phyloP scores from a whole-genome alignment of 805 yeast genomes.

The Wickerhamomyces rabaulensis region DNA sequence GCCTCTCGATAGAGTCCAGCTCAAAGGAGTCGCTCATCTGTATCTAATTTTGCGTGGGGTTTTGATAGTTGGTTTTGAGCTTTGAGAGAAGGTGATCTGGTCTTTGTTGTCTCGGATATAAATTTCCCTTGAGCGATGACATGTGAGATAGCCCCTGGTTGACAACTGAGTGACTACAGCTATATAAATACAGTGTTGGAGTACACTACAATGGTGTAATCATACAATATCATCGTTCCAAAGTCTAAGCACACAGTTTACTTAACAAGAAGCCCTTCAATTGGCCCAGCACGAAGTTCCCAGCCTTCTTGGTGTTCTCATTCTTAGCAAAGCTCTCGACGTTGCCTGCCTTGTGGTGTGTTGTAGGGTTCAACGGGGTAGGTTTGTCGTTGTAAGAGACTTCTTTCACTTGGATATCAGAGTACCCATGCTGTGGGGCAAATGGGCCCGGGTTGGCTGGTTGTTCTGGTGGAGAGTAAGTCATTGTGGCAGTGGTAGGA shows the following conservation, averaged over 20 bases:
- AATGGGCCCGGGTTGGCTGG: constrained; percentile 22
- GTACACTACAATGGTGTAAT: not conserved
- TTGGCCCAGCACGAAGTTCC: constrained; percentile 14
- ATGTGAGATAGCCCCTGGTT: no score
- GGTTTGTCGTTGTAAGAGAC: constrained; percentile 14
- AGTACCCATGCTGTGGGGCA: constrained; percentile 19
- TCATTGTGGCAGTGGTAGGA: no score
- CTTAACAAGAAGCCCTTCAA: constrained; percentile 6
- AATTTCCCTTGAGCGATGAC: not conserved
- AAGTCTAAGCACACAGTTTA: not conserved
- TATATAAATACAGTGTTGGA: no score
- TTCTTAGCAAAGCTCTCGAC: constrained; percentile 17
- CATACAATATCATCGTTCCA: not conserved
- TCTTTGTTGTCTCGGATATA: not conserved
- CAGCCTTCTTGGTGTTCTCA: constrained; percentile 23
- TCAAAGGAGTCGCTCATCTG: not conserved
- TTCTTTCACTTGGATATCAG: constrained; percentile 8
- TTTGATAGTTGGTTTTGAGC: no score
- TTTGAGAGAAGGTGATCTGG: not conserved
- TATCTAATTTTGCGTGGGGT: not conserved
- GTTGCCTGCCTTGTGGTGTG: constrained; percentile 8
- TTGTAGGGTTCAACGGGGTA: constrained; percentile 15
- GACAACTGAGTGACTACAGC: no score
- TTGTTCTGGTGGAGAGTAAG: constrained; percentile 14
- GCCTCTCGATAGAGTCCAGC: not conserved